A percentile compares a stretch with the other conserved stretches of the same genome.
phyloP scores from a whole-genome alignment of 1,284 basidiomycete genomes.

The Moniliophthora roreri region DNA sequence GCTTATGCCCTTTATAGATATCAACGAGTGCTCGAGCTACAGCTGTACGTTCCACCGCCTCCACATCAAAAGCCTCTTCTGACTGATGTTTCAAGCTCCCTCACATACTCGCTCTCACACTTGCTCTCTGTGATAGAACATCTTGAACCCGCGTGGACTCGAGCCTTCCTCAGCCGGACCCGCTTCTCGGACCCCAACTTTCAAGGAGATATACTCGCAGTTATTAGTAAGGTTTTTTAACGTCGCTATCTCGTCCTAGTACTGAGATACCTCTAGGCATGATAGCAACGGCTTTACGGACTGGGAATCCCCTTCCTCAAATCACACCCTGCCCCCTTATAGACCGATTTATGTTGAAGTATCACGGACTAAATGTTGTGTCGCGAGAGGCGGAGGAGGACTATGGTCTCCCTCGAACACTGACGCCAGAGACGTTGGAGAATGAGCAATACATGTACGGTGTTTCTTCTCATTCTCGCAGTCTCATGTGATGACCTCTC shows the following conservation, averaged over 20 bases:
- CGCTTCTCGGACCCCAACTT: constrained; percentile 80
- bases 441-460: constrained; percentile 70
- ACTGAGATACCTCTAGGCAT: constrained; percentile 42
- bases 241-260: neutral
- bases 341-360: constrained; percentile 68
- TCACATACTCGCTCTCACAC: constrained; percentile 62
- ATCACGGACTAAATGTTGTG: constrained; percentile 63
- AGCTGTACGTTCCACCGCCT: constrained; percentile 46
- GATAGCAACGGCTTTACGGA: constrained; percentile 72
- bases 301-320: constrained; percentile 78
- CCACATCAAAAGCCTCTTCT: neutral
- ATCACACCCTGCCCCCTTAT: constrained; percentile 84
- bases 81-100: constrained; percentile 42
- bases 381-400: constrained; percentile 67
- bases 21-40: constrained; percentile 61
- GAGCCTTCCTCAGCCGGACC: constrained; percentile 74
- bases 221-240: constrained; percentile 56
- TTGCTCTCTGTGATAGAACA: constrained; percentile 64
- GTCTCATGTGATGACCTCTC: neutral
- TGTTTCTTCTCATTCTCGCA: constrained; percentile 11
- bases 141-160: constrained; percentile 71
- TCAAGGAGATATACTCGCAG: constrained; percentile 80
- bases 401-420: constrained; percentile 61
- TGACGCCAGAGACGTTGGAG: constrained; percentile 65
- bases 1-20: too few relatives aligned